Percentiles rank a stretch among this genome's conserved stretches.
These are phyloP conservation scores for Cercospora sojina DNA, from an alignment of 2,329 filamentous ascomycete genomes.

Conservation along the genomic window DNA sequence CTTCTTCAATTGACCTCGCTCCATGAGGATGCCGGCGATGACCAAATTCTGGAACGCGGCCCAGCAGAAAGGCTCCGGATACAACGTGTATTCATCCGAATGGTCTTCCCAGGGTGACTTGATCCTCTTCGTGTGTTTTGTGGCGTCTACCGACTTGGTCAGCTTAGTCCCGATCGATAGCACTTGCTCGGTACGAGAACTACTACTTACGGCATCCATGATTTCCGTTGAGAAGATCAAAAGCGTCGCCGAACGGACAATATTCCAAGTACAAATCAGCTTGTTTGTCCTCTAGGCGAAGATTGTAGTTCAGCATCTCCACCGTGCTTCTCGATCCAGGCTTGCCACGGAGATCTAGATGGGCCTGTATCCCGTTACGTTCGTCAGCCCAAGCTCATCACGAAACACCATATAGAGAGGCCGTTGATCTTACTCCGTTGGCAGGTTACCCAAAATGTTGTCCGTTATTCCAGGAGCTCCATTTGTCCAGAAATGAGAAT, in stretches of 20 bases:
- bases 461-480: not conserved
- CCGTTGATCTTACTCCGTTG: not conserved
- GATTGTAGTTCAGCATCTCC: constrained; percentile 1
- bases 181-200: not conserved
- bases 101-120: not conserved
- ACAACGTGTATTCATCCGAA: not conserved
- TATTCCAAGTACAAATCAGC: constrained; percentile 8
- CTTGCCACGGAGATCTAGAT: not conserved
- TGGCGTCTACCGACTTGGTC: not conserved
- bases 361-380: not conserved
- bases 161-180: not conserved
- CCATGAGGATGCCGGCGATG: constrained; percentile 20
- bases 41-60: constrained; percentile 19
- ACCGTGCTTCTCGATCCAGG: not conserved
- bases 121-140: not conserved
- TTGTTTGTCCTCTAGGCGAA: not conserved
- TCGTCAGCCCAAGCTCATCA: not conserved
- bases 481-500: constrained; percentile 1
- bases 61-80: constrained; percentile 23
- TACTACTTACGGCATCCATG: not conserved
- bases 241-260: constrained; percentile 6
- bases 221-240: not conserved
- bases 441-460: not conserved
- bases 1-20: constrained; percentile 10
- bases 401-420: not conserved